These are phyloP conservation scores for Meripilus lineatus DNA, from an alignment of 1,284 basidiomycete genomes.

Conservation along the genomic window DNA sequence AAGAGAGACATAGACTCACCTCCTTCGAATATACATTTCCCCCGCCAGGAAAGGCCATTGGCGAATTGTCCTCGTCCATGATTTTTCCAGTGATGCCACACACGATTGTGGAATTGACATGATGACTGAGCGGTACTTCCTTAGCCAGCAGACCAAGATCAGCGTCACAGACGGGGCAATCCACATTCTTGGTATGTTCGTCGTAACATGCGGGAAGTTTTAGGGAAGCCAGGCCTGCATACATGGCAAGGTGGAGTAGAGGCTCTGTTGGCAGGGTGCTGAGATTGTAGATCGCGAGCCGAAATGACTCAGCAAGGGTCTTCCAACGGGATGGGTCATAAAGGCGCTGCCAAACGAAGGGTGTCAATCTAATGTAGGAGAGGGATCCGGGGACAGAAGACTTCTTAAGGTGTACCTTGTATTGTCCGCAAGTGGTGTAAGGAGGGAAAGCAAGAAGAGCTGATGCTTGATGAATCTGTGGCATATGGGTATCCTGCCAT, in stretches of 20 bases:
- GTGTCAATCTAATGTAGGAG: too few species aligned
- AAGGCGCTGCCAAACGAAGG: conserved; percentile 49
- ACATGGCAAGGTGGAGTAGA: conserved; percentile 80
- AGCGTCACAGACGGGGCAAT: conserved; percentile 89
- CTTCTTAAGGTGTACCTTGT: conserved; percentile 65
- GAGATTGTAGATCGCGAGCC: conserved; percentile 78
- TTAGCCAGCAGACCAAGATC: conserved; percentile 74
- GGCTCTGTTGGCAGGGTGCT: conserved; percentile 86
- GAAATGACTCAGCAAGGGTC: conserved; percentile 71
- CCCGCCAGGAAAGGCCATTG: conserved; percentile 81
- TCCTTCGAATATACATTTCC: conserved; percentile 91
- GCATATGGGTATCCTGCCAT: conserved; percentile 79
- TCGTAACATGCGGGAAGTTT: conserved; percentile 80
- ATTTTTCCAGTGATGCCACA: conserved; percentile 88
- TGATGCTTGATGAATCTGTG: conserved; percentile 74
- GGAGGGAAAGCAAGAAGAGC: conserved; percentile 73
- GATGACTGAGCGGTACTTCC: conserved; percentile 91
- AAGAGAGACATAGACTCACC: conserved; percentile 41
- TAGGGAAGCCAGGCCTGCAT: conserved; percentile 83
- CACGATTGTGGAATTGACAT: conserved; percentile 93
- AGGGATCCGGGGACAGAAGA: too few species aligned
- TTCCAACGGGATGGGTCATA: conserved; percentile 81
- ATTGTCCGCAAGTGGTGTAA: conserved; percentile 61
- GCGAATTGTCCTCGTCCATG: conserved; percentile 92
- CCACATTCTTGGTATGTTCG: conserved; percentile 62